Base-by-base conservation (phyloP, 176 grass and related monocot genomes). In the Avena insularis region DNA sequence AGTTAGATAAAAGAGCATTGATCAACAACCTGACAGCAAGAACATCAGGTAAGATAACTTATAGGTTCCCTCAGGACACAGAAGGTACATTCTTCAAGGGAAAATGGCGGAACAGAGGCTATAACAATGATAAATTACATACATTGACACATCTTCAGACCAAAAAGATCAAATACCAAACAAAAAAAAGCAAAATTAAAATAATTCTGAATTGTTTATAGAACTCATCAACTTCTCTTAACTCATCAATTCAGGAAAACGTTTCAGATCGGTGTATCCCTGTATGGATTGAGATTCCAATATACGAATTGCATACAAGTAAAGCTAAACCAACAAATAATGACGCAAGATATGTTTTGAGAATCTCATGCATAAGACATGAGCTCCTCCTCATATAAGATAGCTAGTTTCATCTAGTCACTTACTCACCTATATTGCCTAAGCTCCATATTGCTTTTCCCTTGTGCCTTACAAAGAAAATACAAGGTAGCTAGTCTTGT, bases 1-100 rank as follows among this genome's bases (percentile, higher is more conserved):
- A 82, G 59, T 78, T 65, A 85, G 73, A 78, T 9, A 40, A 78
- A 64, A 56, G 4, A 54, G 14, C 47, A 78, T 51, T 16, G 36
- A 78, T 43, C 29, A 56, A 78, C 47, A 78, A 63, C 57, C 45
- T 55, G 46, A 85, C 12, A 40, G 63, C 29, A 85, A 53, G 19
- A 33, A 65, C 51, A 67, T 14, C 8, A 0, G 12, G 49, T 21
- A n/a, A 82, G 48, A 5, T 77, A 54, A 35, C 74, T 15, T 50
- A 69, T 35, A 70, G 11, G 23, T 68, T 82, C 61, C 31, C 64
- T 35, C 23, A 16, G 38, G 12, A 65, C 33, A 35, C 12, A 38
- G 25, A 78, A 53, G 73, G 73, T 25, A 54, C 9, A 21, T 12
- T 53, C 77, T 43, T 25, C 8, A 14, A 19, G 46, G 27, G 0